These are phyloP conservation scores for Bremia lactucae DNA, from an alignment of 352 stramenopile genomes.

Conservation along the genomic window DNA sequence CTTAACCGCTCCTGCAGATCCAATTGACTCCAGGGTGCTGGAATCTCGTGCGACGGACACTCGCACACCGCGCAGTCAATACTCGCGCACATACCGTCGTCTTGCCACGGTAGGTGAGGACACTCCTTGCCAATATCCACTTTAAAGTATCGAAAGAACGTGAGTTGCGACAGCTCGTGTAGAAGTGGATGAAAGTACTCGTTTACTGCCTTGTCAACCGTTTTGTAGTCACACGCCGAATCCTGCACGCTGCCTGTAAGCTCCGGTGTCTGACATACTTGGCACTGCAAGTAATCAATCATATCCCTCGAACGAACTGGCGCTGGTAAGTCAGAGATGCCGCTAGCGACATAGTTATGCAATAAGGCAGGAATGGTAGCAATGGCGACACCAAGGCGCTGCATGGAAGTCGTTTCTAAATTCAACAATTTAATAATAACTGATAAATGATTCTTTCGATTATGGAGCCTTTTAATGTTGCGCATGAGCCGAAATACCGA, in stretches of 20 bases:
- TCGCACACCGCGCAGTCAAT: conserved; percentile 85
- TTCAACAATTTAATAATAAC: no score
- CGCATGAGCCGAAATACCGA: no score
- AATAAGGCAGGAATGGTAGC: no score
- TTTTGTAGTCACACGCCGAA: conserved; percentile 79
- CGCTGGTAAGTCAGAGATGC: no score
- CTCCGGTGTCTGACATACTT: conserved; percentile 72
- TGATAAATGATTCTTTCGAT: no score
- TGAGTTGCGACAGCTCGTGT: conserved; percentile 60
- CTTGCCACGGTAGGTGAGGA: conserved; percentile 72
- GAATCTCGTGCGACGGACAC: conserved; percentile 83
- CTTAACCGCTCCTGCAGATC: conserved; percentile 28
- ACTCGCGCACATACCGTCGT: conserved; percentile 86
- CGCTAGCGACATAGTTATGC: no score
- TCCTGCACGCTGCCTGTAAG: conserved; percentile 74
- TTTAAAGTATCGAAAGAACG: conserved; percentile 92
- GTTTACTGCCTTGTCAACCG: conserved; percentile 69
- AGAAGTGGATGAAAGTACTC: conserved; percentile 78
- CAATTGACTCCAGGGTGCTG: conserved; percentile 61
- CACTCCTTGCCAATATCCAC: conserved; percentile 86
- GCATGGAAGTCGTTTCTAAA: no score
- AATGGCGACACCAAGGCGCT: no score
- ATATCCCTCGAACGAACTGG: conserved; percentile 48
- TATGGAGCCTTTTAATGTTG: no score
- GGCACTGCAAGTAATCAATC: conserved; percentile 67